phyloP scores from a whole-genome alignment of 139 green algal species.

The Ostreobium quekettii region DNA sequence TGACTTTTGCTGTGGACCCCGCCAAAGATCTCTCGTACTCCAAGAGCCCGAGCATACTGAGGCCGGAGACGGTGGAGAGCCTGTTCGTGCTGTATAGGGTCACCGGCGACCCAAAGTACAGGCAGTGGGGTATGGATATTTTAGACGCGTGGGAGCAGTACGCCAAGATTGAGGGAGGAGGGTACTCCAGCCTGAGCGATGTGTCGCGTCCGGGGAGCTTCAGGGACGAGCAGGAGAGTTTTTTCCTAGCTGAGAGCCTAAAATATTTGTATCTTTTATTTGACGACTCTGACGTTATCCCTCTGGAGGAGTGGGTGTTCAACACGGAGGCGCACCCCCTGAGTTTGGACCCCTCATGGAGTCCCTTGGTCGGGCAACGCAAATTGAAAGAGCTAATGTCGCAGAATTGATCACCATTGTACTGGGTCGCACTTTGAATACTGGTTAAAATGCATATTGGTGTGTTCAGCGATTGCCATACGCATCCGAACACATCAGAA shows the following conservation, averaged over 20 bases:
- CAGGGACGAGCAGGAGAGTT: conserved; percentile 47
- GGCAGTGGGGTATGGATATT: conserved; percentile 72
- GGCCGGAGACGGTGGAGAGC: conserved; percentile 73
- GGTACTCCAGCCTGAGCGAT: conserved; percentile 51
- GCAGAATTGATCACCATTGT: no score
- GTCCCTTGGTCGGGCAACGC: no score
- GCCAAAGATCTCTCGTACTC: neutral
- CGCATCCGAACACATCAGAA: no score
- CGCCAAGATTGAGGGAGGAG: conserved; percentile 39
- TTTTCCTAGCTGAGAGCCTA: conserved; percentile 77
- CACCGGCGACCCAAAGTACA: conserved; percentile 61
- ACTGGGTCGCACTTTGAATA: no score
- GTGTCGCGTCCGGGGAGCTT: conserved; percentile 21
- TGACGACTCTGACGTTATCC: conserved; percentile 49
- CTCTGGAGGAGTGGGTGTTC: conserved; percentile 71
- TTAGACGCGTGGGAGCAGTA: conserved; percentile 66
- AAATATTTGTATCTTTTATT: conserved; percentile 86
- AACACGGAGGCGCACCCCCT: conserved; percentile 75
- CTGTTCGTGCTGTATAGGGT: conserved; percentile 74
- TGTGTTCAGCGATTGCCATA: no score
- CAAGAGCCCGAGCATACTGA: conserved; percentile 55
- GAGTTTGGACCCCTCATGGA: neutral
- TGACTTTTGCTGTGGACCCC: conserved; percentile 29
- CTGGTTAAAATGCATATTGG: no score
- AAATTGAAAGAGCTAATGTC: no score